Evolutionary conservation across 169 alveolate genomes (phyloP), one percentile per base, ranked within the genome.

Genomic region (Cryptosporidium parvum): DNA sequence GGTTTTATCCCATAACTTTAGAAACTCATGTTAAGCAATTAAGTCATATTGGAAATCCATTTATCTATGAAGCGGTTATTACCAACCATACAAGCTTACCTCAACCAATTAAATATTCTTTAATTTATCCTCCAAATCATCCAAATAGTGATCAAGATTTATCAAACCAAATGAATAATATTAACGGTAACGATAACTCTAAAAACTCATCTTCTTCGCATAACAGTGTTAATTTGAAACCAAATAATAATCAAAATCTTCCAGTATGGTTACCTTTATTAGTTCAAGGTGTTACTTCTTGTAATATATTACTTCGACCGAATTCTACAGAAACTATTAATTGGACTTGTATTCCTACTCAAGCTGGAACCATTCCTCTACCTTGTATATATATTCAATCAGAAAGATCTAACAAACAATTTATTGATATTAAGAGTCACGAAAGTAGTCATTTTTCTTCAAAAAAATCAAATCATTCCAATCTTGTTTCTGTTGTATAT

Each of bases 181-280:
- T 1, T 42, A 42, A 42, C 2, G 14, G n/a, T 9, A 26, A n/a
- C 23, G 31, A 9, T 23, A n/a, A 26, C 37, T 56, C 37, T 29
- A 56, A 56, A 26, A 56, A 6, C 14, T 1, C 12, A 3, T 8
- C 16, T n/a, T 56, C 35, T 21, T 56, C 39, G 7, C 10, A 42
- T 8, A 42, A 6, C 14, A 9, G 3, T 48, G 5, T 3, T 48
- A 12, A 12, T 48, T 48, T 48, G 56, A 48, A 48, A 48, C 3
- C 69, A 3, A 29, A 29, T 12, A 37, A 18, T 42, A 8, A 12
- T 35, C 59, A 33, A 16, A 44, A 44, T 29, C 44, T 80, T 29
- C 89, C 89, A 29, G 26, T 52, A 16, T 80, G 89, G 89, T 14
- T 80, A 29, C 89, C 89, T 44, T 18, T 80, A 29, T 75, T 80